These are phyloP conservation scores for Auricularia heimuer DNA, from an alignment of 768 basidiomycete species.

Conservation along the genomic window DNA sequence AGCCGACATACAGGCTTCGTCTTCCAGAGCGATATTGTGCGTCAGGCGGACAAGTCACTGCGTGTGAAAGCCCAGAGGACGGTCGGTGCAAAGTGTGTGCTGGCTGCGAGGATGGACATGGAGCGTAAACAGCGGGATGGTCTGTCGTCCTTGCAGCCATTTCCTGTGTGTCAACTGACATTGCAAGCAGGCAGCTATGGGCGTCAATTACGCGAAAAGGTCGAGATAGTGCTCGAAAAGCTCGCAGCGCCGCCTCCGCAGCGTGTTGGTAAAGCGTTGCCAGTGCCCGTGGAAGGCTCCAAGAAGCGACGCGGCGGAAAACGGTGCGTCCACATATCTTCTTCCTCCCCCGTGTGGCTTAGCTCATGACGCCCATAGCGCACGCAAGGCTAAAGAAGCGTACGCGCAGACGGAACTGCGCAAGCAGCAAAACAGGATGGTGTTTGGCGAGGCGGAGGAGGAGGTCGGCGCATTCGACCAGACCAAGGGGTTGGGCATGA, in stretches of 20 bases:
- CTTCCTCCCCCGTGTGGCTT: neutral
- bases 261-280: constrained; percentile 87
- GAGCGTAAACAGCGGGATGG: constrained; percentile 76
- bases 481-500: constrained; percentile 98
- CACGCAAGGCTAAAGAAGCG: constrained; percentile 96
- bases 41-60: constrained; percentile 79
- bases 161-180: neutral
- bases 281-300: constrained; percentile 89
- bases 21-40: constrained; percentile 85
- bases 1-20: constrained; percentile 93
- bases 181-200: constrained; percentile 61
- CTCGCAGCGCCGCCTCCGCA: constrained; percentile 89
- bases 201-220: constrained; percentile 65
- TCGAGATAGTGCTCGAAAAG: constrained; percentile 88
- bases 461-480: constrained; percentile 96
- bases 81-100: constrained; percentile 80
- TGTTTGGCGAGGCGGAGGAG: constrained; percentile 89
- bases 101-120: constrained; percentile 92
- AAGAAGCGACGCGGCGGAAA: constrained; percentile 95
- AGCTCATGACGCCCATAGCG: constrained; percentile 35
- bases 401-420: constrained; percentile 94
- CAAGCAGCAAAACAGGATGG: constrained; percentile 95
- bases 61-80: constrained; percentile 88
- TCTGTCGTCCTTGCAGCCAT: constrained; percentile 20
- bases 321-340: constrained; percentile 41